These are phyloP conservation scores for Tremella mesenterica DNA, from an alignment of 768 basidiomycete genomes.

Conservation along the genomic window DNA sequence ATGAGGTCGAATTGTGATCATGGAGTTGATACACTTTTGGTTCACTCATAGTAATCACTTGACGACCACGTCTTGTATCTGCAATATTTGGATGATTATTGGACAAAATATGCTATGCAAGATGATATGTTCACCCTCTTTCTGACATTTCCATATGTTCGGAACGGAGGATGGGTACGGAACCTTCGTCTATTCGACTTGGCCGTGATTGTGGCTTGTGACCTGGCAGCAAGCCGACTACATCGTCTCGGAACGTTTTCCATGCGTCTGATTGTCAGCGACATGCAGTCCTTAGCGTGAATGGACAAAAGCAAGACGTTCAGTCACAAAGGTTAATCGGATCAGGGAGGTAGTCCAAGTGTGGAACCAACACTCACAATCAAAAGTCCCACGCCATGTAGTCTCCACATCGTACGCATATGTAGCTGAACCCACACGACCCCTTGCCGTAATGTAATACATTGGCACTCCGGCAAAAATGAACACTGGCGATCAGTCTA, in stretches of 20 bases:
- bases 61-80: background rate
- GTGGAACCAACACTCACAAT: slow-evolving; percentile 21
- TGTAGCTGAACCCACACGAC: slow-evolving; percentile 9
- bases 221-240: slow-evolving; percentile 8
- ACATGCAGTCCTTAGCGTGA: background rate
- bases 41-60: too few species aligned
- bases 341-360: background rate
- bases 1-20: too few species aligned
- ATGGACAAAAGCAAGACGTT: too few species aligned
- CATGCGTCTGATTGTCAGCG: slow-evolving; percentile 17
- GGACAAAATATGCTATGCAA: background rate
- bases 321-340: background rate
- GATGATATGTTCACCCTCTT: slow-evolving; percentile 12
- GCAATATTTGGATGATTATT: background rate
- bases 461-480: slow-evolving; percentile 38
- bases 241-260: slow-evolving; percentile 22
- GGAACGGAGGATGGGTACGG: slow-evolving; percentile 21
- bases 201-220: background rate
- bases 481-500: slow-evolving; percentile 23
- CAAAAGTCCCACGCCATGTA: slow-evolving; percentile 9
- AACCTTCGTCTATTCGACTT: slow-evolving; percentile 14
- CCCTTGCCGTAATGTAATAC: slow-evolving; percentile 38
- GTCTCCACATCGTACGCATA: background rate
- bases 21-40: too few species aligned
- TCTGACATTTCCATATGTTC: slow-evolving; percentile 37